Evolutionary conservation across 2,329 filamentous ascomycete species (phyloP).

Genomic region (Beauveria sp.): DNA sequence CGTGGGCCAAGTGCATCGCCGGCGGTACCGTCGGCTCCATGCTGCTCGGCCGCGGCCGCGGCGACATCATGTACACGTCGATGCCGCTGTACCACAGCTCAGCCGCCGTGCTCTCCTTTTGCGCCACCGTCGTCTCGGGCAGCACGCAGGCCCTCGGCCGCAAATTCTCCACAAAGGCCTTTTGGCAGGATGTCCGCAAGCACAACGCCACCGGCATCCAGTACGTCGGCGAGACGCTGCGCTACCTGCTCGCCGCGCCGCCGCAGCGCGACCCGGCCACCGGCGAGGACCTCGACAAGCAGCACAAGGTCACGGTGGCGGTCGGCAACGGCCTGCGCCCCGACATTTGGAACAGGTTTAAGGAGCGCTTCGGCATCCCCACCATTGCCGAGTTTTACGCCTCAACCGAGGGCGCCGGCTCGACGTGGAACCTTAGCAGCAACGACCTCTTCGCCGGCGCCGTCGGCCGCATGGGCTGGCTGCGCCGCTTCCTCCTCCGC

Average conservation of each 20-base stretch:
- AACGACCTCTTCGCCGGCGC: constrained; percentile 71
- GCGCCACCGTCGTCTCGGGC: constrained; percentile 50
- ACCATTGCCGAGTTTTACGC: constrained; percentile 76
- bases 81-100: constrained; percentile 90
- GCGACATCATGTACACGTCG: constrained; percentile 70
- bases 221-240: constrained; percentile 82
- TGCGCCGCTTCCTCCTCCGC: constrained; percentile 50
- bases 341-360: constrained; percentile 79
- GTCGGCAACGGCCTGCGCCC: constrained; percentile 82
- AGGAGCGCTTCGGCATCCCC: constrained; percentile 68
- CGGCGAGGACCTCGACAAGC: constrained; percentile 61
- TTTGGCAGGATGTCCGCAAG: constrained; percentile 69
- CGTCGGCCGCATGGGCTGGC: constrained; percentile 62
- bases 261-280: constrained; percentile 54
- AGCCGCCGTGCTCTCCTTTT: constrained; percentile 62
- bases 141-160: constrained; percentile 64
- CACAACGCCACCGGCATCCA: constrained; percentile 69
- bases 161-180: constrained; percentile 69
- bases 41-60: constrained; percentile 50
- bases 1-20: constrained; percentile 58
- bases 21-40: constrained; percentile 43
- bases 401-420: constrained; percentile 63
- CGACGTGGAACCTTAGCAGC: constrained; percentile 62
- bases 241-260: constrained; percentile 67
- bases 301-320: constrained; percentile 64